These are phyloP conservation scores for Vitellaria paradoxa DNA, from an alignment of 179 eudicot genomes.

Conservation along the genomic window DNA sequence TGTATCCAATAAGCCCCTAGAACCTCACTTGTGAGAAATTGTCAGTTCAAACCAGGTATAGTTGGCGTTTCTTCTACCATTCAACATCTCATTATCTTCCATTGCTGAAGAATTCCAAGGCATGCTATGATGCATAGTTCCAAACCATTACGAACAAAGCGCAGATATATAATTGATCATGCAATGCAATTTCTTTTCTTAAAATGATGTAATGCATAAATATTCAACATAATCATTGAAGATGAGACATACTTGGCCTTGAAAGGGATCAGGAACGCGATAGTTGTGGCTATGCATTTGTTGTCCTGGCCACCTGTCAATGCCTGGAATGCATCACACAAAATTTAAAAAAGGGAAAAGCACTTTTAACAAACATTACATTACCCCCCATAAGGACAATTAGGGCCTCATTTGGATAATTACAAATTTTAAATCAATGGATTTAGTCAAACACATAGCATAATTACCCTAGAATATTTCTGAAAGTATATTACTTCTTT, in stretches of 20 bases:
- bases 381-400: no score
- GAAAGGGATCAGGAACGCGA: conserved; percentile 74
- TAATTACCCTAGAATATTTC: not conserved
- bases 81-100: not conserved
- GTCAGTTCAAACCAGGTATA: no score
- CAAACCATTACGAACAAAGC: not conserved
- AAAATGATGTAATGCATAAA: not conserved
- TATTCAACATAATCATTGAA: conserved; percentile 5
- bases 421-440: no score
- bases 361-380: not conserved
- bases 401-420: no score
- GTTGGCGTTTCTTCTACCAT: not conserved
- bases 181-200: not conserved
- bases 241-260: conserved; percentile 56
- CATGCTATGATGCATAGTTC: not conserved
- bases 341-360: not conserved
- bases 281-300: conserved; percentile 97
- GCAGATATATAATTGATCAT: not conserved
- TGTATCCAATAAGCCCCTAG: no score
- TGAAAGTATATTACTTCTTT: not conserved
- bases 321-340: conserved; percentile 36
- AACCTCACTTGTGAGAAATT: no score
- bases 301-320: conserved; percentile 82
- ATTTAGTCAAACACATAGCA: no score
- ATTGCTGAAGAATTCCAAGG: not conserved